Evolutionary conservation across 177 flowering plant genomes (phyloP), one percentile per base, ranked within the genome.

Genomic region (Tripterygium wilfordii): DNA sequence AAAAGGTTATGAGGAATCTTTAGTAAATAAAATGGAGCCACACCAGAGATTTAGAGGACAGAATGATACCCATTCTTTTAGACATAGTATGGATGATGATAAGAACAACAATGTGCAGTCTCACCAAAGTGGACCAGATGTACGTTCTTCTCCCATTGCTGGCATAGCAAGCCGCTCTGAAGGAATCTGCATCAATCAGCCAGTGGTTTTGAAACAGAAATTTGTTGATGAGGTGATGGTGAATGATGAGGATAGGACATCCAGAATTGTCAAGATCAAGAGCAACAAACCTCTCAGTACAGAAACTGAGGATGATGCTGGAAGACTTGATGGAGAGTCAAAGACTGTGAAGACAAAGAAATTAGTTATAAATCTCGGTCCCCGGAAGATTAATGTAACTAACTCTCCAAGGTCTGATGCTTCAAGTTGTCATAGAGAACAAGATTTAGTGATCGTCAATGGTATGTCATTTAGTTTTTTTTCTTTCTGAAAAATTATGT

Each of bases 351-450:
- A 78, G 58, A 87, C 86, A 53, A 76, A 77, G 29, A 94, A 90
- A 70, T 62, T 94, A 25, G 97, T 94, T 26, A 94, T 94, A 62
- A 90, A 85, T 77, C 63, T 94, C 33, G 96, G 96, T 35, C 61
- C 76, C 7, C 74, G 90, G 29, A 85, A 79, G 54, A 72, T 62
- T 60, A 80, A 74, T 57, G 41, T 69, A 10, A 61, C 75, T 15
- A 70, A 53, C 27, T 68, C 88, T 56, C 82, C 91, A 14, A 67
- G 56, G 39, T 80, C 85, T 26, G 92, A 89, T 68, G 72, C 78
- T 56, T 83, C 96, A 45, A 79, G 78, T 54, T 58, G 61, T 49
- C 88, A 74, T 24, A 78, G 61, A 58, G 94, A 80, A 43, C 90
- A 74, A 47, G 85, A 74, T 30, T 50, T 71, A 43, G 33, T 66